A percentile compares a stretch with the other conserved stretches of the same genome.
Conservation (phyloP, 192 early-diverging fungal genomes). For the Coemansia sp. region DNA sequence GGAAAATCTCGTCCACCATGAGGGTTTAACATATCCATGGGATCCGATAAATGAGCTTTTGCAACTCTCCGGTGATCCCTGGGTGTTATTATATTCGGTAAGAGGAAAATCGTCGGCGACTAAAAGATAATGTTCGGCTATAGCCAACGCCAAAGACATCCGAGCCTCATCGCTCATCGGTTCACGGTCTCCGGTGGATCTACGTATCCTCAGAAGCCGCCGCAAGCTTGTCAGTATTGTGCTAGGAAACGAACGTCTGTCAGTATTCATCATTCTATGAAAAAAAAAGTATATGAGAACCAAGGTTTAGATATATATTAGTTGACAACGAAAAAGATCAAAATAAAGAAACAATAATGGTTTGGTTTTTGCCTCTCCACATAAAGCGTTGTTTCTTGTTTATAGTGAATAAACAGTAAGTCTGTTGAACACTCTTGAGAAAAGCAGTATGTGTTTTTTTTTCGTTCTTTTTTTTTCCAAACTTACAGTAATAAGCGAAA, state of each 20-base stretch:
- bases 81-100: not conserved
- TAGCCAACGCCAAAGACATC: not conserved
- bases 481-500: conserved; percentile 1
- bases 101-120: not conserved
- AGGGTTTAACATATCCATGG: too few relatives aligned
- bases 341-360: too few relatives aligned
- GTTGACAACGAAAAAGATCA: too few relatives aligned
- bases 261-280: not conserved
- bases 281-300: too few relatives aligned
- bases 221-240: not conserved
- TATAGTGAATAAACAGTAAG: too few relatives aligned
- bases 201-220: not conserved
- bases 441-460: not conserved
- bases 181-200: not conserved
- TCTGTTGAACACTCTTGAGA: too few relatives aligned
- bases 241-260: not conserved
- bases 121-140: not conserved
- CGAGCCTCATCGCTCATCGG: not conserved
- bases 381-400: too few relatives aligned
- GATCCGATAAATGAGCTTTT: not conserved
- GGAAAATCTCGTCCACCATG: conserved; percentile 2
- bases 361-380: too few relatives aligned
- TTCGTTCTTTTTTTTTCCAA: not conserved
- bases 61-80: not conserved
- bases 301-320: too few relatives aligned